Evolutionary conservation across 805 yeast species (phyloP).

Genomic region (Saturnispora galanensis): DNA sequence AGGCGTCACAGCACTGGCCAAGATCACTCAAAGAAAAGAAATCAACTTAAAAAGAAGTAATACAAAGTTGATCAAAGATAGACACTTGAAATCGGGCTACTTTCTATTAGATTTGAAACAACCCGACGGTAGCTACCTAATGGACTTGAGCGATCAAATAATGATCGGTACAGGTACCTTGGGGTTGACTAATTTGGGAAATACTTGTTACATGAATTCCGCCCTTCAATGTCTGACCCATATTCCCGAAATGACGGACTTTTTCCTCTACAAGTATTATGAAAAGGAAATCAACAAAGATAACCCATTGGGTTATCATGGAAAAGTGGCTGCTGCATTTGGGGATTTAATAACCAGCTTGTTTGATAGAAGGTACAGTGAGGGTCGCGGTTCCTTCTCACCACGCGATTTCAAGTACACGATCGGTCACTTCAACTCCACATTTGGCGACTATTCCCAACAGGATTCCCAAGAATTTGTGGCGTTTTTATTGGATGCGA

Average conservation of each 20-base stretch:
- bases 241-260: slow-evolving; percentile 70
- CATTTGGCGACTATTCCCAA: slow-evolving; percentile 75
- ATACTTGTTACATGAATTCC: slow-evolving; percentile 91
- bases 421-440: slow-evolving; percentile 66
- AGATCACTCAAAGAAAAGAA: slow-evolving; percentile 13
- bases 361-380: slow-evolving; percentile 29
- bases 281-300: slow-evolving; percentile 56
- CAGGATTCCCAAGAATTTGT: slow-evolving; percentile 93
- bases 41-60: slow-evolving; percentile 18
- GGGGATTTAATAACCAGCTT: slow-evolving; percentile 55
- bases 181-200: slow-evolving; percentile 71
- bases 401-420: slow-evolving; percentile 75
- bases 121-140: slow-evolving; percentile 18
- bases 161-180: slow-evolving; percentile 36
- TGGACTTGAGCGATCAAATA: slow-evolving; percentile 17
- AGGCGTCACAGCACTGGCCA: slow-evolving; percentile 13
- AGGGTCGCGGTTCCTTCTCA: slow-evolving; percentile 27
- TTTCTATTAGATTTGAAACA: slow-evolving; percentile 22
- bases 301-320: slow-evolving; percentile 82
- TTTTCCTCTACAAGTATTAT: slow-evolving; percentile 55
- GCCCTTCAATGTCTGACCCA: slow-evolving; percentile 86
- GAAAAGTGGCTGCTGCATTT: slow-evolving; percentile 72
- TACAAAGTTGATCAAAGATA: slow-evolving; percentile 3
- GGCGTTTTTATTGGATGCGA: slow-evolving; percentile 76
- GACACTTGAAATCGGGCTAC: slow-evolving; percentile 12